Conservation (phyloP, 768 basidiomycete species). For the Solioccasus polychromus region DNA sequence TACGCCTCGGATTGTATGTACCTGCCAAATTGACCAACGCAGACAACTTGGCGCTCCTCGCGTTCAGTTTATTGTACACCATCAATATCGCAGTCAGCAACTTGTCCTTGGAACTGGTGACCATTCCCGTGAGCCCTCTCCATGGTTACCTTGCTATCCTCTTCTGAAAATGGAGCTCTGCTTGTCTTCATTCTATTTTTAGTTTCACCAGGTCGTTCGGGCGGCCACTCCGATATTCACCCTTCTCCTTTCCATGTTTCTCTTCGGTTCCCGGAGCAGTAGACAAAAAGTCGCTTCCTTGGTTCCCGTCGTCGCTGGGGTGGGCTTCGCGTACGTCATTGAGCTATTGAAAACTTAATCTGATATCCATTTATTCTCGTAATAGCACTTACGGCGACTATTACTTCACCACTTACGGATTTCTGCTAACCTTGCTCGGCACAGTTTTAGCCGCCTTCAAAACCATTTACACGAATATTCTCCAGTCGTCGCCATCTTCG, state of each 20-base stretch:
- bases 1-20: conserved; percentile 54
- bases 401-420: conserved; percentile 81
- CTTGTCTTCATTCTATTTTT: not conserved
- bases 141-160: not conserved
- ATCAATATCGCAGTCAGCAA: conserved; percentile 96
- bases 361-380: not conserved
- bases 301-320: conserved; percentile 83
- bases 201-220: conserved; percentile 98
- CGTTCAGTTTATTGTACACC: conserved; percentile 89
- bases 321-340: conserved; percentile 73
- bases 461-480: conserved; percentile 85
- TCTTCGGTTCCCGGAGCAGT: conserved; percentile 63
- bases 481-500: conserved; percentile 46
- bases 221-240: conserved; percentile 93
- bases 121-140: conserved; percentile 68
- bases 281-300: conserved; percentile 66
- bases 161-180: not conserved
- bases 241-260: conserved; percentile 66
- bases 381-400: conserved; percentile 92
- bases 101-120: conserved; percentile 82
- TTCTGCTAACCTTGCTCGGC: conserved; percentile 85
- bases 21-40: conserved; percentile 50
- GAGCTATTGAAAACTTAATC: not conserved
- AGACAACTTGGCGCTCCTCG: conserved; percentile 61
- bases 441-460: conserved; percentile 91